Evolutionary conservation across 2,329 filamentous ascomycete genomes (phyloP), one percentile per base, ranked within the genome.

Genomic region (Talaromyces marneffei): DNA sequence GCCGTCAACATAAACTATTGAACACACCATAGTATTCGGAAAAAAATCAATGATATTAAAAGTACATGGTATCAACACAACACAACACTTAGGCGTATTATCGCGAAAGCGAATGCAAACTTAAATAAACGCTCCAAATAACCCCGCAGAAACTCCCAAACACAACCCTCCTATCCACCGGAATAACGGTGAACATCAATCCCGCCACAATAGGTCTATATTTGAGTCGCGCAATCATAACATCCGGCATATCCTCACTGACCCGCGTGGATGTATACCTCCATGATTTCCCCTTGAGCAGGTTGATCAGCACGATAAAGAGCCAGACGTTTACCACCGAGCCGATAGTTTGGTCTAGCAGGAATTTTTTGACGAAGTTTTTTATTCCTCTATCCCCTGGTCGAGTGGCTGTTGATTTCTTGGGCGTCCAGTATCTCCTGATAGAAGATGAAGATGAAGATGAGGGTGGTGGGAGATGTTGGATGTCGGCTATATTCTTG

Each of bases 101-200:
- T 12, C 35, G 46, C 27, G 62, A 52, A 20, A 63, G 42, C 57
- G 68, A 75, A 65, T 85, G 74, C 68, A 92, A 75, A 70, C 88
- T 91, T 75, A 92, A 78, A 72, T 90, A 92, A 44, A 92, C 80
- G 0, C 87, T 87, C 90, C 90, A 93, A 14, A 79, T 82, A 25
- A 93, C 80, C 4, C 90, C 89, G 18, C 88, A 88, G 56, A 88
- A 72, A 66, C 86, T 85, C n/a, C 86, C 88, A 64, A 92, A 83
- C 35, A 92, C 75, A 56, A 89, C 87, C 39, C 90, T 80, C 57
- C 82, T 82, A 68, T 91, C 83, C 3, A 91, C 84, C n/a, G 87
- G 89, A 65, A 89, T 82, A 63, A 91, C 77, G 1, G 86, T 82
- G 69, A 89, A 92, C 78, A 89, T 89, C 64, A 90, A 70, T 18